Percentiles rank a stretch among this genome's conserved stretches.
phyloP scores from a whole-genome alignment of 2,329 filamentous ascomycete genomes.

The Cadophora gregata region DNA sequence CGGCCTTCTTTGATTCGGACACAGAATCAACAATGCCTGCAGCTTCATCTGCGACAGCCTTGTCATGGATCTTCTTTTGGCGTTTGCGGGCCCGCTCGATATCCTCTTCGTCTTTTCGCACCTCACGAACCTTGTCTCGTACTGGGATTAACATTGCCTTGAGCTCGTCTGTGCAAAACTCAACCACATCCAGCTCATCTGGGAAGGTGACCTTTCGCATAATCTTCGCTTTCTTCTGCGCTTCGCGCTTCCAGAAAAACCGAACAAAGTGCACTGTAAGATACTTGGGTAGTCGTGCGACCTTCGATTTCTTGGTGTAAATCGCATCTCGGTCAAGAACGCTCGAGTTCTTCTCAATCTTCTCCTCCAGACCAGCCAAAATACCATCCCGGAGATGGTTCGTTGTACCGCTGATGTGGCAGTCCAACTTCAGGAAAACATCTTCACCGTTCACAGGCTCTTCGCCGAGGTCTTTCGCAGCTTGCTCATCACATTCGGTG shows the following conservation, averaged over 20 bases:
- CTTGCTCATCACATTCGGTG: conserved; percentile 83
- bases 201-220: conserved; percentile 99
- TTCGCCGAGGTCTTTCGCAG: conserved; percentile 77
- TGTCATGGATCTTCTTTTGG: conserved; percentile 71
- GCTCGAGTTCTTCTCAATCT: conserved; percentile 88
- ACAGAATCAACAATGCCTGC: conserved; percentile 53
- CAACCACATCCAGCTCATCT: conserved; percentile 87
- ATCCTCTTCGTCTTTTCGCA: conserved; percentile 94
- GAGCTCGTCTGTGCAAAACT: conserved; percentile 93
- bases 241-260: conserved; percentile 96
- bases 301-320: conserved; percentile 91
- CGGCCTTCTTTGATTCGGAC: conserved; percentile 52
- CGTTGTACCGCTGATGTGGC: conserved; percentile 85
- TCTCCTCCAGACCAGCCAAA: conserved; percentile 78
- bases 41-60: conserved; percentile 54
- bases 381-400: conserved; percentile 94
- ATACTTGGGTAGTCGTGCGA: conserved; percentile 91
- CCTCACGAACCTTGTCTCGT: conserved; percentile 94
- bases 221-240: conserved; percentile 98
- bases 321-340: conserved; percentile 76
- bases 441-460: conserved; percentile 71
- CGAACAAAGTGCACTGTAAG: conserved; percentile 96
- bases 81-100: conserved; percentile 90
- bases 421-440: conserved; percentile 89
- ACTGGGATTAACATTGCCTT: conserved; percentile 84